Conservation (phyloP, 352 stramenopile genomes). For the Pythium oligandrum region DNA sequence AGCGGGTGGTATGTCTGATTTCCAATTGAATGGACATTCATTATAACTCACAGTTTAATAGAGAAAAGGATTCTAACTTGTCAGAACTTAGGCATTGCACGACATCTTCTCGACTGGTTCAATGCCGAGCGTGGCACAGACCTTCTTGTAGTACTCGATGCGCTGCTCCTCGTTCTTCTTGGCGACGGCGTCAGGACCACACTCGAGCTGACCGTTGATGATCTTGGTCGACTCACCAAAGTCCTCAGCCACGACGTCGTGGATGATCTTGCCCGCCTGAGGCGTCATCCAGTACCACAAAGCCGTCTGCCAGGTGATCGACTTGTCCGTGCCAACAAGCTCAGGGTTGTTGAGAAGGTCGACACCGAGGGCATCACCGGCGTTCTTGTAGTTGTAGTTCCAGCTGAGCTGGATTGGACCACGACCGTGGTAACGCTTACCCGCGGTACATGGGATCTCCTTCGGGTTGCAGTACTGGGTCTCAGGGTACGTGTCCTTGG, state of each 20-base stretch:
- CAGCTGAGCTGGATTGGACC: conserved; percentile 45
- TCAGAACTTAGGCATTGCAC: conserved; percentile 5
- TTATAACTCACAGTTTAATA: too few relatives aligned
- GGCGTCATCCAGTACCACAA: conserved; percentile 55
- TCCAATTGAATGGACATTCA: too few relatives aligned
- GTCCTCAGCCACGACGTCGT: conserved; percentile 29
- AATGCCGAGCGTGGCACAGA: conserved; percentile 6
- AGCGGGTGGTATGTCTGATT: too few relatives aligned
- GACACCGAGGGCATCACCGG: conserved; percentile 26
- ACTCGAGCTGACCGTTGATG: conserved; percentile 48
- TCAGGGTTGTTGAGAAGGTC: conserved; percentile 36
- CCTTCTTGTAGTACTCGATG: conserved; percentile 9
- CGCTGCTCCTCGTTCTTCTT: conserved; percentile 31
- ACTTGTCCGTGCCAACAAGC: conserved; percentile 27
- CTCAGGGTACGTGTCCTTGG: conserved; percentile 26
- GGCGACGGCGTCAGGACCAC: conserved; percentile 27
- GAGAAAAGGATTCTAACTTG: too few relatives aligned
- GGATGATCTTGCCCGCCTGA: conserved; percentile 31
- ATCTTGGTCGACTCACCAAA: conserved; percentile 39
- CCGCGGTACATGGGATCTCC: conserved; percentile 21
- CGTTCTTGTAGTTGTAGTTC: conserved; percentile 54
- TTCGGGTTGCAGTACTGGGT: conserved; percentile 43
- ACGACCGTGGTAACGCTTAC: conserved; percentile 44
- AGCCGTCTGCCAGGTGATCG: conserved; percentile 39
- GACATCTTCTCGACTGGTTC: conserved; percentile 6